Base-by-base conservation (phyloP, 768 basidiomycete genomes). In the Porphyrellus cyaneotinctus region DNA sequence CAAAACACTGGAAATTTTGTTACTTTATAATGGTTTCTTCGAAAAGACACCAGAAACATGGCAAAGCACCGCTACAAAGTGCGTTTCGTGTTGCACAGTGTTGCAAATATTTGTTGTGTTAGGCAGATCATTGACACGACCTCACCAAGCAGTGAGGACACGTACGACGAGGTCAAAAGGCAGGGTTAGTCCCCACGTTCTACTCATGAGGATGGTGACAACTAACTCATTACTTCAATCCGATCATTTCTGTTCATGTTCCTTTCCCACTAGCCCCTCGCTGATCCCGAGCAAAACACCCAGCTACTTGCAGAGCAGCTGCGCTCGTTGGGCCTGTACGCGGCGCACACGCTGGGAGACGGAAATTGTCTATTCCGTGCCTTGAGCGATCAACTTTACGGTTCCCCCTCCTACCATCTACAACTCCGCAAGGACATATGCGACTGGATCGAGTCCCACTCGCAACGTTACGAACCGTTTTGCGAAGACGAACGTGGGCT, bases 301-400 rank as follows among this genome's bases (percentile, higher is more conserved):
- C 78, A 80, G 52, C 78, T 77, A 46, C 83, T 95, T 58, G 81
- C 76, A 7, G 74, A 77, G 49, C 90, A 94, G 71, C 82, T 95
- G 35, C 81, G 82, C 44, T 76, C 82, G 6, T 73, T 92, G 47
- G 91, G 91, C 3, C 76, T 95, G 10, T 95, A 95, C 67, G 87
- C 92, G n/a, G 88, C 89, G 4, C 77, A 83, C 58, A 95, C 89
- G 17, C 70, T 91, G 38, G 92, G 91, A 46, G 89, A 95, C 69
- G 93, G 94, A 43, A 95, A 95, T 72, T 97, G 93, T 70, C 81
- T 97, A 57, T 97, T 95, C 71, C 85, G 92, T 42, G 91, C 93
- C 0, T 77, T 95, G 49, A 85, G 87, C 42, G 93, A 95, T 71
- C 93, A 95, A 68, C 75, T 92, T 17, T 83, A 86, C 59, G 93